These are phyloP conservation scores for Picochlorum sp. DNA, from an alignment of 139 green algal genomes.

Conservation along the genomic window DNA sequence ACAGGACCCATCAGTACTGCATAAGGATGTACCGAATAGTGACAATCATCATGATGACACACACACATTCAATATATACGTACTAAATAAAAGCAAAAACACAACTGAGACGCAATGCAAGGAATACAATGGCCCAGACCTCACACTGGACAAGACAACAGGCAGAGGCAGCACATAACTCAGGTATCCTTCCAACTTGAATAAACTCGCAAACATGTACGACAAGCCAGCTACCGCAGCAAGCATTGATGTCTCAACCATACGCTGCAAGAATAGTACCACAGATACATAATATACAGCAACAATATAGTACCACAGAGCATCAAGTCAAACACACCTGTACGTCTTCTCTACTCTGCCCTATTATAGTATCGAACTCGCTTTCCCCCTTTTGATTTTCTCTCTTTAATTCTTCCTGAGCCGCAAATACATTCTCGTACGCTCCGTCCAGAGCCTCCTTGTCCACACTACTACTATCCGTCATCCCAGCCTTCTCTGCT, in stretches of 20 bases:
- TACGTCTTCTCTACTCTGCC: no score
- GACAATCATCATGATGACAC: constrained; percentile 9
- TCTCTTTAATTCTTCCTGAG: no score
- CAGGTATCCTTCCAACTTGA: constrained; percentile 66
- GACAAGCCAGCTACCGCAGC: constrained; percentile 66
- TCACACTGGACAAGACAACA: constrained; percentile 58
- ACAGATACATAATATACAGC: no score
- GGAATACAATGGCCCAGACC: constrained; percentile 37
- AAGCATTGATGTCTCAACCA: constrained; percentile 90
- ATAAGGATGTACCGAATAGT: constrained; percentile 1
- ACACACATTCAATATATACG: background rate
- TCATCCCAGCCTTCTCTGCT: no score
- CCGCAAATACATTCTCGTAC: no score
- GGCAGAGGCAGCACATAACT: constrained; percentile 80
- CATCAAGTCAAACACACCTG: no score
- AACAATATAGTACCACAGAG: no score
- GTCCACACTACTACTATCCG: no score
- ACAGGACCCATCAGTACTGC: constrained; percentile 69
- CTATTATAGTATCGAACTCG: no score
- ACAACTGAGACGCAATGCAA: constrained; percentile 57
- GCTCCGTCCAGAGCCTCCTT: no score
- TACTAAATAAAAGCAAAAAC: constrained; percentile 57
- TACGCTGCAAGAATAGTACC: constrained; percentile 29
- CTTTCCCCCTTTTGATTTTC: no score
- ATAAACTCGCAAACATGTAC: constrained; percentile 62